These are phyloP conservation scores for Sphaerulina vaccinii DNA, from an alignment of 2,329 filamentous ascomycete species.

Conservation along the genomic window DNA sequence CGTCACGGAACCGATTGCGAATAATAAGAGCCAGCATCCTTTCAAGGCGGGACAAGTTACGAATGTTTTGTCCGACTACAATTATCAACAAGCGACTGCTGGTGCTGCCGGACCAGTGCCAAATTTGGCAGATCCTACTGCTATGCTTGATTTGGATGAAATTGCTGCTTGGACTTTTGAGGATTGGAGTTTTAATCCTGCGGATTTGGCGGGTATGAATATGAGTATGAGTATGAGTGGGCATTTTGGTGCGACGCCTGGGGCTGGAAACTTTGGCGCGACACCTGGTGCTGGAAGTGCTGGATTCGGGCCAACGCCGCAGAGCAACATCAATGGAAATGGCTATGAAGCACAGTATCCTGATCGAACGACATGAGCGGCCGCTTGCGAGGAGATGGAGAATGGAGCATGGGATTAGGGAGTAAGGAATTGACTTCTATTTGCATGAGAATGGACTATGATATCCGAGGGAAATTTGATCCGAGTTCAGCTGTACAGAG, in stretches of 20 bases:
- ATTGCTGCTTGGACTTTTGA: conserved; percentile 36
- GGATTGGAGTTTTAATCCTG: conserved; percentile 31
- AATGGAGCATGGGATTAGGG: no score
- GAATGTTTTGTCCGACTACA: conserved; percentile 1
- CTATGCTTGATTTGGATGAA: conserved; percentile 31
- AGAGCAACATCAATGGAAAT: no score
- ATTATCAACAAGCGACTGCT: conserved; percentile 1
- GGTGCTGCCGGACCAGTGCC: no score
- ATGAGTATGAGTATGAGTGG: conserved; percentile 8
- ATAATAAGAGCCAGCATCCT: no score
- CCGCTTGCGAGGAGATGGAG: no score
- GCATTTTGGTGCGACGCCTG: not conserved
- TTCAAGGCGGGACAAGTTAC: not conserved
- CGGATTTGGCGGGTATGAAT: conserved; percentile 20
- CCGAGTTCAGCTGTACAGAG: no score
- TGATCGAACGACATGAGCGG: not conserved
- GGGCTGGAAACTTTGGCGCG: not conserved
- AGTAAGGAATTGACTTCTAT: no score
- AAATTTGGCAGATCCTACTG: conserved; percentile 1
- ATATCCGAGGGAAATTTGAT: no score
- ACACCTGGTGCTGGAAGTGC: not conserved
- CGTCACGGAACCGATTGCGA: conserved; percentile 3
- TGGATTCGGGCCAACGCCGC: not conserved
- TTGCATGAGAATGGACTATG: no score
- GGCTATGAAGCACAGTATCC: not conserved